Base-by-base conservation (phyloP, 495 filamentous ascomycete species). In the Tuber magnatum region DNA sequence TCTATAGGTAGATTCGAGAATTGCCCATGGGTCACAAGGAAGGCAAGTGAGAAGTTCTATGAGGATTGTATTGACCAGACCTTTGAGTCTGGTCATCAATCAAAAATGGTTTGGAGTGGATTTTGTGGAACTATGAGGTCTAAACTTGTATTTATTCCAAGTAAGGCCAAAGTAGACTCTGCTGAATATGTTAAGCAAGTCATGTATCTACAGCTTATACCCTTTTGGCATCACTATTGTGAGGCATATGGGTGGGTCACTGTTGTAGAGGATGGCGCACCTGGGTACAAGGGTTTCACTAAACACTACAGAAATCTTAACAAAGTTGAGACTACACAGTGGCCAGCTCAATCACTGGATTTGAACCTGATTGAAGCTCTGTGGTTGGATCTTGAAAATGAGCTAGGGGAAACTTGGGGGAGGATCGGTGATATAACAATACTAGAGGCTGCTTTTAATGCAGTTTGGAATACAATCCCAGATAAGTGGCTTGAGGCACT, bases 391-490 rank as follows among this genome's bases (percentile, higher is more conserved):
- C 42, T 22, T 61, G 74, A 38, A 56, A 56, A 38, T 56, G 70
- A 40, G 39, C 39, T 40, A 7, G 39, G 39, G 39, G 39, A 40
- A 40, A 40, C 39, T 40, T 40, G 39, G 39, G 39, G 39, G 3
- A 2, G 39, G 7, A 40, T 40, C 39, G 39, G 39, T 40, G 39
- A 40, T 40, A 2, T 40, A 40, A 40, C 7, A 40, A 7, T 7
- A 40, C 39, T 40, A 7, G 7, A 40, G 2, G 7, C 39, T 3
- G 39, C 7, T 72, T 76, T 48, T 70, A 48, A 69, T 38, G 28
- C 44, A 14, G 39, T 40, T 72, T 76, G 70, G 74, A 48, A 69
- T 38, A 22, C 44, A 14, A 77, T 77, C 43, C 38, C 38, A 43
- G 56, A 68, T 24, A 16, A 38, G 0, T 14, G 39, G 24, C 69